Evolutionary conservation across 2,329 filamentous ascomycete genomes (phyloP), one percentile per base, ranked within the genome.

Genomic region (Acrocalymma vagum): DNA sequence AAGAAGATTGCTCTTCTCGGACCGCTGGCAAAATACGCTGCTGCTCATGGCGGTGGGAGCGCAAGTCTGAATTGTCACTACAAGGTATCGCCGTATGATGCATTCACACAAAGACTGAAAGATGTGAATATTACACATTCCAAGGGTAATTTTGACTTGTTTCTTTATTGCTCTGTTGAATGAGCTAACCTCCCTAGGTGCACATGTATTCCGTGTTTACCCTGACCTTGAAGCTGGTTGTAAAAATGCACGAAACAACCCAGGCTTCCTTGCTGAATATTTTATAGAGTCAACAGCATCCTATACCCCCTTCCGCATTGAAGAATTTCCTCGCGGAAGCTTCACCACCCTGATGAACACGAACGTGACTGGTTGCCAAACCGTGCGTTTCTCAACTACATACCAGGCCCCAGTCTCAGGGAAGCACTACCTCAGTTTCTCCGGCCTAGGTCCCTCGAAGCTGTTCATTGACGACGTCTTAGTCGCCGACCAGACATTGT

Each of bases 1-100:
- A 68, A 63, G 25, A 73, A 62, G 9, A 69, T 84, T 9, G 80
- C 80, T 1, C 62, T 85, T 21, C 67, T 85, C 25, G 82, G 82
- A 0, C 74, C 74, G 24, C 83, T 79, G 71, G 80, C 78, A 2
- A 80, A 80, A 21, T 38, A 55, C 25, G 32, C 42, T 6, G 41
- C 36, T 27, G 51, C 44, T 4, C 45, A 47, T 29, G 41, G 52
- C 3, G 45, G 50, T 9, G 50, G 46, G 3, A 51, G 45, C 26
- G 50, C 50, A 3, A 37, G 24, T 20, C 17, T 56, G 10, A 51
- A 50, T 16, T 44, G 31, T 20, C 48, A 52, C 30, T 55, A 55
- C 33, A 49, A 46, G 18, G 29, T 53, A n/a, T n/a, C n/a, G n/a
- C 49, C 49, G 14, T 42, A 41, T 18, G 45, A 49, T 31, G 42